Evolutionary conservation across 345 rosid species (phyloP).

Genomic region (Eucalyptus regnans): DNA sequence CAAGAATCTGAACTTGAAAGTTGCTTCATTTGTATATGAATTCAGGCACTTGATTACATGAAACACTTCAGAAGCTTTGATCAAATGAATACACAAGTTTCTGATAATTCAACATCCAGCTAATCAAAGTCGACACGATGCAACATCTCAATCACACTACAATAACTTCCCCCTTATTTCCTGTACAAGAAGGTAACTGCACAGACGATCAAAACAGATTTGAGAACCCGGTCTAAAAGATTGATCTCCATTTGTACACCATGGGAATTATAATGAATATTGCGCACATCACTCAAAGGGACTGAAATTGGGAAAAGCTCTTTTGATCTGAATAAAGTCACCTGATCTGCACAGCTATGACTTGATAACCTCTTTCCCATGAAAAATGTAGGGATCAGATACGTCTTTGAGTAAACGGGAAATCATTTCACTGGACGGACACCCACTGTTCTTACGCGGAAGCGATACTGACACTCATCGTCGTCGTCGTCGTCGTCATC

Average conservation of each 20-base stretch:
- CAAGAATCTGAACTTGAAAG: background rate
- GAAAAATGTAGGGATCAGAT: background rate
- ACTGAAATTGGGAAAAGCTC: background rate
- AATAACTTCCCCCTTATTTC: background rate
- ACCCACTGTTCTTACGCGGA: conserved; percentile 76
- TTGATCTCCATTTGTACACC: background rate
- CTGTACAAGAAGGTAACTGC: background rate
- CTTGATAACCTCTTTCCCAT: background rate
- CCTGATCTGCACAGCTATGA: background rate
- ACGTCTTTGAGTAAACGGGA: background rate
- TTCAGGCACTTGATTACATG: background rate
- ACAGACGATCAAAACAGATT: background rate
- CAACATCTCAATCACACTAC: background rate
- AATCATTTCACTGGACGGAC: conserved; percentile 66
- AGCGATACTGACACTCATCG: conserved; percentile 63
- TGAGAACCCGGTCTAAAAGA: background rate
- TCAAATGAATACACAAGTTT: background rate
- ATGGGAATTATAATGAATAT: background rate
- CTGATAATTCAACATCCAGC: background rate
- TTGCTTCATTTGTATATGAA: background rate
- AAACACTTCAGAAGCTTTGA: background rate
- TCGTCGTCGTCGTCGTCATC: conserved; percentile 54
- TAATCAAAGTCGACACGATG: background rate
- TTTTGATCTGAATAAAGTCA: background rate
- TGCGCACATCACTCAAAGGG: background rate